Conservation (phyloP, 805 yeast genomes). For the Candida manassasensis region DNA sequence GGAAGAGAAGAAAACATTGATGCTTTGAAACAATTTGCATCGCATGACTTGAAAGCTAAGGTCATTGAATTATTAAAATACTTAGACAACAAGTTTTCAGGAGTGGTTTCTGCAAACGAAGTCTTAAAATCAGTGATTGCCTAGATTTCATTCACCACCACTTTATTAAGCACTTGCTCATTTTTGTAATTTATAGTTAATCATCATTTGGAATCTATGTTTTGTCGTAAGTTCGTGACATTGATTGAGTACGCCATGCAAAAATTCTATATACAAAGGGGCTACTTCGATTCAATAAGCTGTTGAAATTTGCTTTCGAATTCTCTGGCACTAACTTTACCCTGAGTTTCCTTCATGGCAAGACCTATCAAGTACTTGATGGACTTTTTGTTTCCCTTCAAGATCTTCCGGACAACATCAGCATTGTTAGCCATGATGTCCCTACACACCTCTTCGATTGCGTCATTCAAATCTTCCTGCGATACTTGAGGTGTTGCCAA, state of each 20-base stretch:
- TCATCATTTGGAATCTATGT: neutral
- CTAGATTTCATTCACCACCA: conserved; percentile 4
- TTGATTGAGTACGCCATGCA: neutral
- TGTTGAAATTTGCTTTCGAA: conserved; percentile 22
- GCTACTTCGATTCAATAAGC: neutral
- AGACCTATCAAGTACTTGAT: conserved; percentile 78
- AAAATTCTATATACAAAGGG: neutral
- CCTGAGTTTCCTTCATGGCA: conserved; percentile 78
- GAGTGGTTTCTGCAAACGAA: conserved; percentile 53
- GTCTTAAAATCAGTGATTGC: conserved; percentile 41
- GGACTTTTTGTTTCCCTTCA: conserved; percentile 57
- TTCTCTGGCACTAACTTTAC: conserved; percentile 42
- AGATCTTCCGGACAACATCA: conserved; percentile 53
- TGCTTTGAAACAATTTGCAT: conserved; percentile 72
- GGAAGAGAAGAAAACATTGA: conserved; percentile 84
- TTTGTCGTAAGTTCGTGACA: neutral
- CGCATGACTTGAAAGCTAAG: conserved; percentile 57
- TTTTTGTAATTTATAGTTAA: neutral
- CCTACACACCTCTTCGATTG: conserved; percentile 39
- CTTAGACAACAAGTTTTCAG: conserved; percentile 61
- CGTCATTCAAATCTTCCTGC: conserved; percentile 29
- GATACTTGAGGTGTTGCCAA: conserved; percentile 29
- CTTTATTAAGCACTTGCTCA: neutral
- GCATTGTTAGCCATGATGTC: conserved; percentile 42
- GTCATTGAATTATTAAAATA: conserved; percentile 69